Evolutionary conservation across 140 eudicot genomes (phyloP), one percentile per base, ranked within the genome.

Genomic region (Anethum foeniculum): DNA sequence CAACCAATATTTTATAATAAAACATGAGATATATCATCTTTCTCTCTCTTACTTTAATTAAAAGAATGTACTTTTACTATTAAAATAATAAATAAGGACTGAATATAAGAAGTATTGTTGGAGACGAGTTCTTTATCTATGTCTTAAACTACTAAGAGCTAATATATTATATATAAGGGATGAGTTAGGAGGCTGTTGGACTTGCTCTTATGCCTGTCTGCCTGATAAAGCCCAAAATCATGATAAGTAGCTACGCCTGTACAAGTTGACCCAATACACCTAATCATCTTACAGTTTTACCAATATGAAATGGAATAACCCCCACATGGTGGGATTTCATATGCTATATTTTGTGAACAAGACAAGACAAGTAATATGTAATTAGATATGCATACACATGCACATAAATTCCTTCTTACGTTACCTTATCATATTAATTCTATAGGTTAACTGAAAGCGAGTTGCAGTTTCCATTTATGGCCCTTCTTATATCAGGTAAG

Each of bases 401-500:
- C 80, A 44, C 81, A 54, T 82, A 58, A 41, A 67, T 54, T 39
- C 74, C 64, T 81, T 74, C 51, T 38, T 80, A 51, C 11, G 48
- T 82, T 68, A 80, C 81, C 49, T 25, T 78, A 36, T 65, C 79
- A 52, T 58, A 71, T 71, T 71, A 6, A 13, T 41, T 78, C 46
- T 52, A 14, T 82, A 95, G 99, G 91, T 81, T 95, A 80, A 84
- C 84, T 18, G 90, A 90, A 78, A 84, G 77, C 81, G 90, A 90
- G 71, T 82, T 95, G 85, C 90, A 87, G 84, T 95, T 95, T 83
- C 99, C 99, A 73, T 95, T 95, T 82, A 77, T 92, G 89, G 99
- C 90, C 78, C 91, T 92, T 82, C 99, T 95, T 81, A 84, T 95
- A 62, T 95, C 99, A 87, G 99, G 99, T 90, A 83, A 64, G 80